Conservation (phyloP, 148 eudicot genomes). For the Mesembryanthemum crystallinum region DNA sequence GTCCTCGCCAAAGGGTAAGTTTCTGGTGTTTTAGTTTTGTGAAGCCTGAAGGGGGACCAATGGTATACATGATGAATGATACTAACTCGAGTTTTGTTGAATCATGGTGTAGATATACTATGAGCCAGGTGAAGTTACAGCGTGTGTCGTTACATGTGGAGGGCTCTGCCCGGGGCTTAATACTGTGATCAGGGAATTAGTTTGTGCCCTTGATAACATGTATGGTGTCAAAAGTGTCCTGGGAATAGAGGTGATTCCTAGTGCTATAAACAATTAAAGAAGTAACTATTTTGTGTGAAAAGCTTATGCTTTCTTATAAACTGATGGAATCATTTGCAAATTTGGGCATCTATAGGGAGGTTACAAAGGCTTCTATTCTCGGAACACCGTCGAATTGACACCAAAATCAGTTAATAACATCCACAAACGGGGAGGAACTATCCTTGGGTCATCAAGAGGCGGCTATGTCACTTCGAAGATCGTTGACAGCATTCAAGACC, state of each 20-base stretch:
- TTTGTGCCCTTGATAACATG: slow-evolving; percentile 70
- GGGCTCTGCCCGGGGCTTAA: slow-evolving; percentile 89
- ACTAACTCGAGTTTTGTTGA: background rate
- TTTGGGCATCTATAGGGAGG: slow-evolving; percentile 57
- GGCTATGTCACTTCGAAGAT: slow-evolving; percentile 76
- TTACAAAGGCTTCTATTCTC: slow-evolving; percentile 79
- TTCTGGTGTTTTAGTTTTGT: background rate
- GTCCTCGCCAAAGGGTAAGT: slow-evolving; percentile 76
- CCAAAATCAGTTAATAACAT: slow-evolving; percentile 76
- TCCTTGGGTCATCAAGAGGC: slow-evolving; percentile 83
- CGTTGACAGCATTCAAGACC: slow-evolving; percentile 91
- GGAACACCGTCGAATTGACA: slow-evolving; percentile 63
- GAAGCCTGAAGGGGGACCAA: background rate
- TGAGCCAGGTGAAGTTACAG: slow-evolving; percentile 67
- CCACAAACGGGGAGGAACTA: slow-evolving; percentile 89
- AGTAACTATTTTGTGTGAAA: background rate
- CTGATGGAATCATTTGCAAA: background rate
- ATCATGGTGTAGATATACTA: slow-evolving; percentile 58
- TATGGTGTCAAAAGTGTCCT: slow-evolving; percentile 66
- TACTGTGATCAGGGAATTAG: slow-evolving; percentile 86
- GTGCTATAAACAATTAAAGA: background rate
- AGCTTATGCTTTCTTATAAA: background rate
- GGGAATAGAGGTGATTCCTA: slow-evolving; percentile 68
- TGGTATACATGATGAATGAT: background rate
- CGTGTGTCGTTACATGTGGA: slow-evolving; percentile 86